These are phyloP conservation scores for Salix koriyanagi DNA, from an alignment of 345 rosid genomes.

Conservation along the genomic window DNA sequence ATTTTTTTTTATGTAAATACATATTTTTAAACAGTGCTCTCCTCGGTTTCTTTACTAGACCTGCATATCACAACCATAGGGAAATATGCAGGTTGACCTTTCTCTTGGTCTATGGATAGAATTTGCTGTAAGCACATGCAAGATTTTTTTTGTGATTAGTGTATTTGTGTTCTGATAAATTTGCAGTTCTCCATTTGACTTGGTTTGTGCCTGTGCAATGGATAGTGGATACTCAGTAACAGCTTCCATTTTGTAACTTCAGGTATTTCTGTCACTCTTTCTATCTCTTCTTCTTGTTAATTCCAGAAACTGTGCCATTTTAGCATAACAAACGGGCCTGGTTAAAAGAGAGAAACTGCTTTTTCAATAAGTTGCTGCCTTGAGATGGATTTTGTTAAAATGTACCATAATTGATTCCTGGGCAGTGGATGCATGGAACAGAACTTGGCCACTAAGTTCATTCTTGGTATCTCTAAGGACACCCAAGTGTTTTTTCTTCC, in stretches of 20 bases:
- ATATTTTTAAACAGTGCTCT: neutral
- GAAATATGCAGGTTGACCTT: neutral
- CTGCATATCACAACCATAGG: neutral
- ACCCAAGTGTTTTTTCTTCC: neutral
- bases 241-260: neutral
- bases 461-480: neutral
- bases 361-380: neutral
- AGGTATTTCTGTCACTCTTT: constrained; percentile 23
- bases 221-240: neutral
- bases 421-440: neutral
- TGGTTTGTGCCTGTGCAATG: neutral
- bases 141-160: neutral
- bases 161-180: neutral
- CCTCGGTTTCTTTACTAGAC: neutral
- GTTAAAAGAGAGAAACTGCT: neutral
- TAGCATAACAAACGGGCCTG: neutral
- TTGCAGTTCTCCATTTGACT: constrained; percentile 13
- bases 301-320: neutral
- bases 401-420: neutral
- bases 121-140: neutral
- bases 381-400: neutral
- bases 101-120: neutral
- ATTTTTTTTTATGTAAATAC: neutral
- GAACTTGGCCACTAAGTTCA: neutral
- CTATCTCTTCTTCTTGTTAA: neutral